phyloP scores from a whole-genome alignment of 768 basidiomycete genomes.

The Boletus rubescentipes region DNA sequence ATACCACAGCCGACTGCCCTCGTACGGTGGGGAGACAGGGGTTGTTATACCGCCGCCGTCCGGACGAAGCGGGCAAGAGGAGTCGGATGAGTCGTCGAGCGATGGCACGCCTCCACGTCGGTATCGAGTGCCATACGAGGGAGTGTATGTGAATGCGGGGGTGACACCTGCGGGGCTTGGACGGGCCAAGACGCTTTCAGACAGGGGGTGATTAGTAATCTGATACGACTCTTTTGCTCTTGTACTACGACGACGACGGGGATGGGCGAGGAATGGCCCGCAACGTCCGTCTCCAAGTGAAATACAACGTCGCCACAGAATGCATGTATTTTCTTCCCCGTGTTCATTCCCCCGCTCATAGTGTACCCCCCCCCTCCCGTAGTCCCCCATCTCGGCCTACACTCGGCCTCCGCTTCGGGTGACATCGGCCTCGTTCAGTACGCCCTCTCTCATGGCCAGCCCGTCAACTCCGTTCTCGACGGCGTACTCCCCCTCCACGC shows the following conservation, averaged over 20 bases:
- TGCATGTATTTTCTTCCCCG: slow-evolving; percentile 34
- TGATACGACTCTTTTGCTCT: not conserved
- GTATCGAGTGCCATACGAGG: slow-evolving; percentile 20
- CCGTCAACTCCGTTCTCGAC: slow-evolving; percentile 93
- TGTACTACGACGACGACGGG: slow-evolving; percentile 9
- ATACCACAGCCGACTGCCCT: slow-evolving; percentile 25
- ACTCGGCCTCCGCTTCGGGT: slow-evolving; percentile 77
- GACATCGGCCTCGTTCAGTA: slow-evolving; percentile 93
- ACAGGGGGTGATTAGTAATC: slow-evolving; percentile 23
- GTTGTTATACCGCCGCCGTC: slow-evolving; percentile 32
- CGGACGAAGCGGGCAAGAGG: slow-evolving; percentile 11
- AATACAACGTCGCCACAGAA: slow-evolving; percentile 55
- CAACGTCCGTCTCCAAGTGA: slow-evolving; percentile 42
- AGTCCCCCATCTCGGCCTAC: slow-evolving; percentile 78
- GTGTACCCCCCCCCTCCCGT: not conserved
- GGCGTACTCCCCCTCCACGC: slow-evolving; percentile 97
- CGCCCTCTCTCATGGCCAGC: slow-evolving; percentile 91
- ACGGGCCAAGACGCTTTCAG: slow-evolving; percentile 17
- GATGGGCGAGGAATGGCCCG: slow-evolving; percentile 32
- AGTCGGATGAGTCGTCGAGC: slow-evolving; percentile 33
- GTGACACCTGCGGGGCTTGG: slow-evolving; percentile 27
- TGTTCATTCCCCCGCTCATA: not conserved
- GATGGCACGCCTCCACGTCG: slow-evolving; percentile 33
- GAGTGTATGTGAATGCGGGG: slow-evolving; percentile 15
- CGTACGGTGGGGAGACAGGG: slow-evolving; percentile 14